Evolutionary conservation across 2,329 filamentous ascomycete genomes (phyloP), one percentile per base, ranked within the genome.

Genomic region (Diaporthe citrichinensis): DNA sequence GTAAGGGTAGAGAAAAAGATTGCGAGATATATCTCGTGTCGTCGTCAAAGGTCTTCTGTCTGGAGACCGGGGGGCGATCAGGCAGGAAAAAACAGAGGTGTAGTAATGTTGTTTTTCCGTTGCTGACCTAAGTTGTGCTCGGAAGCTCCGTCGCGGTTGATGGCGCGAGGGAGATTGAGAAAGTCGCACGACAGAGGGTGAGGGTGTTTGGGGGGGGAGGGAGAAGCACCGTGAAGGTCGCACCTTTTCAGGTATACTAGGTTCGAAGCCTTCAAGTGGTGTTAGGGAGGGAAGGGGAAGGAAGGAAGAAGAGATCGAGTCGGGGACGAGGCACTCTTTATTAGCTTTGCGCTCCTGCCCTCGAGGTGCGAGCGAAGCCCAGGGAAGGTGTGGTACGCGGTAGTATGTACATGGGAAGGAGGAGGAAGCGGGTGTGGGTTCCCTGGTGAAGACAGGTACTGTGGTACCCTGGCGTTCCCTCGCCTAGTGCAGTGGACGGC

Each of bases 221-320:
- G 71, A 73, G 71, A 73, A 65, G 71, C 71, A 73, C 71, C 71
- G 71, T 73, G 71, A 73, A 73, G 71, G 71, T 73, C 71, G 71
- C 71, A 73, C 71, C 71, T 65, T 73, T 73, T 73, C 71, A 73
- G 71, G 71, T 73, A 73, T 46, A 61, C 71, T 73, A 73, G 71
- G 71, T 73, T 73, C 71, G 58, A 65, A 20, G 49, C 71, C 71
- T 73, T 73, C 71, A 73, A 73, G 71, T 73, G 78, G 76, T 76
- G 74, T 75, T 78, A 77, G 71, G 73, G 78, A 67, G 71, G 77
- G 76, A 62, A 76, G 75, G 76, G 58, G 69, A 74, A 74, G 75
- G 77, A 62, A 74, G 78, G 76, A 65, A 49, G 69, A 76, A 83
- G 69, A 34, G 75, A 71, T 53, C 68, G 57, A 68, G 72, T 68